A percentile compares a stretch with the other conserved stretches of the same genome.
These are phyloP conservation scores for Fusarium subtropicale DNA, from an alignment of 2,329 filamentous ascomycete genomes.

Conservation along the genomic window DNA sequence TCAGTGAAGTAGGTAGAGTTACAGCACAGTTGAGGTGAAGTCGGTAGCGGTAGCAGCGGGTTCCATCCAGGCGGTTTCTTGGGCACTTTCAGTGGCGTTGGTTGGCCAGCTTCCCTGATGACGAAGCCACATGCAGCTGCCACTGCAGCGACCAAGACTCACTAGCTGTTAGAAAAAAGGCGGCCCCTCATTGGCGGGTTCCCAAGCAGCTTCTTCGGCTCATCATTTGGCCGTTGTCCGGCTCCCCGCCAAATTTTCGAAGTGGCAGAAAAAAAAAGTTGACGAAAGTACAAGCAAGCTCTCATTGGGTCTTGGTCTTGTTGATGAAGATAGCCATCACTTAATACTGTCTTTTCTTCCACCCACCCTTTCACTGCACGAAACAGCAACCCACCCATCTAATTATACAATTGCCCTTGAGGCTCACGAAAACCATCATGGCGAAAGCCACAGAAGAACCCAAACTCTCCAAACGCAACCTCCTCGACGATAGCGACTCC, in stretches of 20 bases:
- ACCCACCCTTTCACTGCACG: background rate
- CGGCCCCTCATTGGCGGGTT: constrained; percentile 17
- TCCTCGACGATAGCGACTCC: constrained; percentile 68
- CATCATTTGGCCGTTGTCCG: constrained; percentile 23
- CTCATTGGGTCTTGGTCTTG: constrained; percentile 26
- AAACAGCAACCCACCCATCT: background rate
- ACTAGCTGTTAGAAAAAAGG: constrained; percentile 8
- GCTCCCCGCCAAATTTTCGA: constrained; percentile 51
- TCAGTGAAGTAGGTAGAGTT: constrained; percentile 37
- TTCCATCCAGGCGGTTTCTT: constrained; percentile 29
- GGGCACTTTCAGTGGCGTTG: constrained; percentile 41
- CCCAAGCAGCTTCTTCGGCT: background rate
- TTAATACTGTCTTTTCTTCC: constrained; percentile 13
- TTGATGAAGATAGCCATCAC: constrained; percentile 27
- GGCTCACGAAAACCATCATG: constrained; percentile 14
- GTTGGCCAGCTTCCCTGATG: constrained; percentile 42
- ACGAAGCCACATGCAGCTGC: constrained; percentile 43
- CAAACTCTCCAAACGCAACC: constrained; percentile 58
- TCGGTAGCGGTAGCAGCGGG: constrained; percentile 22
- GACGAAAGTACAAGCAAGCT: constrained; percentile 26
- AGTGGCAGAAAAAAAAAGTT: constrained; percentile 49
- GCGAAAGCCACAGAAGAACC: constrained; percentile 46
- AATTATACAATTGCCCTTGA: background rate
- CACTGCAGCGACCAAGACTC: background rate
- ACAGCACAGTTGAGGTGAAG: constrained; percentile 9